Percentiles rank a stretch among this genome's conserved stretches.
Evolutionary conservation across 768 basidiomycete genomes (phyloP).

Genomic region (Tricholoma flavovirens): DNA sequence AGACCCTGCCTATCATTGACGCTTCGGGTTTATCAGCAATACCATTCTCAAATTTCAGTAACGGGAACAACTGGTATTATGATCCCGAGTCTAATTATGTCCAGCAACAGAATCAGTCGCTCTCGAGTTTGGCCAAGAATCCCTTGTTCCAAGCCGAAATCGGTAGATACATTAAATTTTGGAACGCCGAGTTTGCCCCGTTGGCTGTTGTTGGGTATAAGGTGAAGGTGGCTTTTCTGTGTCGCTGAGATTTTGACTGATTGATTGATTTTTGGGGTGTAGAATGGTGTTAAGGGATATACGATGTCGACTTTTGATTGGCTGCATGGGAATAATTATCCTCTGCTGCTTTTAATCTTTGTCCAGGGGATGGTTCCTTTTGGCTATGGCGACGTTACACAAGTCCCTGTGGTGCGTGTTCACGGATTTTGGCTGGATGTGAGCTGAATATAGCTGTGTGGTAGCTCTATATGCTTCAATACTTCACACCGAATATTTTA

Average conservation of each 20-base stretch:
- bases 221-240: background rate
- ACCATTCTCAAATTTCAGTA: background rate
- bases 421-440: background rate
- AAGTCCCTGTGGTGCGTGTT: background rate
- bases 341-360: background rate
- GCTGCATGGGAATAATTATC: background rate
- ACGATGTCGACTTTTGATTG: background rate
- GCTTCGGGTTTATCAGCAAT: background rate
- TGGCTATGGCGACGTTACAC: background rate
- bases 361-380: background rate
- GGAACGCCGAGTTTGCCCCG: background rate
- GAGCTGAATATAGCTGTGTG: background rate
- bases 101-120: background rate
- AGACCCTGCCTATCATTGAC: background rate
- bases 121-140: background rate
- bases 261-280: background rate
- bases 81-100: background rate
- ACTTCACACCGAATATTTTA: background rate
- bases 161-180: background rate
- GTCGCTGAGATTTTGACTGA: background rate
- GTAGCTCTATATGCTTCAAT: background rate
- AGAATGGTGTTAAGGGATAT: background rate
- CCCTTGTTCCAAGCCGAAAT: background rate
- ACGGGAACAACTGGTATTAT: background rate
- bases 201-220: background rate